These are phyloP conservation scores for Aspergillus neoniger DNA, from an alignment of 2,329 filamentous ascomycete genomes.

Conservation along the genomic window DNA sequence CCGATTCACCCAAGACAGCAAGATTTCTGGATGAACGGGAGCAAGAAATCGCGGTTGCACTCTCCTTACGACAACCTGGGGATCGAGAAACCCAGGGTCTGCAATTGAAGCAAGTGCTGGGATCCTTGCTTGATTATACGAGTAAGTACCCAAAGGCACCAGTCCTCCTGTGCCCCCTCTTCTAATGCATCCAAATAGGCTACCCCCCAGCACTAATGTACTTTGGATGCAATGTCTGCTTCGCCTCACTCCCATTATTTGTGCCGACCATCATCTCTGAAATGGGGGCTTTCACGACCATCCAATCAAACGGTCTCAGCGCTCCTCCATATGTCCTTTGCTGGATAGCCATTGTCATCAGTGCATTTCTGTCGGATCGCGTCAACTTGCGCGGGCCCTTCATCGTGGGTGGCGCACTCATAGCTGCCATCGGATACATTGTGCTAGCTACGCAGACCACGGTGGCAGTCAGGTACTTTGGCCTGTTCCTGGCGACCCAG, in stretches of 20 bases:
- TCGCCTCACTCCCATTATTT: conserved; percentile 35
- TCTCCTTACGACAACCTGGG: conserved; percentile 25
- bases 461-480: conserved; percentile 39
- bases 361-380: conserved; percentile 41
- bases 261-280: conserved; percentile 38
- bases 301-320: conserved; percentile 41
- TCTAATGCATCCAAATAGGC: conserved; percentile 8
- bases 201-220: conserved; percentile 23
- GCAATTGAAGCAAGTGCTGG: conserved; percentile 18
- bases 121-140: conserved; percentile 17
- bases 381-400: conserved; percentile 44
- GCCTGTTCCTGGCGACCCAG: conserved; percentile 42
- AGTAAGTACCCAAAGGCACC: conserved; percentile 3
- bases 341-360: conserved; percentile 42
- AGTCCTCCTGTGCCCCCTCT: neutral
- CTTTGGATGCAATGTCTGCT: conserved; percentile 35
- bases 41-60: conserved; percentile 28
- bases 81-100: conserved; percentile 25
- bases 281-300: conserved; percentile 35
- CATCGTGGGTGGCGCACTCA: conserved; percentile 35
- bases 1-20: conserved; percentile 44
- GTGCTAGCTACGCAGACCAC: conserved; percentile 40
- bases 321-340: conserved; percentile 46
- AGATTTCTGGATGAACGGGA: conserved; percentile 45
- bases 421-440: conserved; percentile 45